Base-by-base conservation (phyloP, 768 basidiomycete species). In the Floccularia luteovirens region DNA sequence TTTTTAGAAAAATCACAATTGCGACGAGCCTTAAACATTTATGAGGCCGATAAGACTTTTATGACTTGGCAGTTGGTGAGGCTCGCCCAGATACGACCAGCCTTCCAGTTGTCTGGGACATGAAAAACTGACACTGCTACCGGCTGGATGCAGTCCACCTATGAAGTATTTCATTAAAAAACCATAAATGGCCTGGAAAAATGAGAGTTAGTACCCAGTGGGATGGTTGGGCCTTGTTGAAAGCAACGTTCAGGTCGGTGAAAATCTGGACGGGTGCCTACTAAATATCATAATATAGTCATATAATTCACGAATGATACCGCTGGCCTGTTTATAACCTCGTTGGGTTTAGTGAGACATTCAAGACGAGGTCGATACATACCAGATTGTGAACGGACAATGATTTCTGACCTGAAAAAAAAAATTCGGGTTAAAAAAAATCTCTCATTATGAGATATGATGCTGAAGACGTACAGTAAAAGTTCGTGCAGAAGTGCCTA, bases 361-460 rank as follows among this genome's bases (percentile, higher is more conserved):
- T n/a, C 7, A 14, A 33, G 13, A 41, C 12, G 13, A 31, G 30
- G 32, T 13, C 12, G 17, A 7, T 3, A 38, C 64, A 39, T 49
- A 80, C 82, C 82, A 83, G 44, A 83, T 69, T 2, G 79, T 83
- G 58, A 79, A 83, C 0, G 78, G 70, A 50, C 82, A 83, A 2
- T 59, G 65, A 59, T 83, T 84, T 50, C 66, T 64, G 19, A 77
- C 72, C 66, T 67, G 30, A 17, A 8, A 22, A 11, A 14, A 19
- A 38, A 20, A 25, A 25, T 24, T 41, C 31, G 20, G 4, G 20
- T 32, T 23, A 31, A 16, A 22, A 21, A 25, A 7, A 17, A 24
- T 11, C n/a, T 21, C 33, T 25, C 31, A 10, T 37, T 19, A 2
- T 30, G 10, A 41, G 34, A 3, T 30, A 31, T 3, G 35, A 7